A percentile compares a stretch with the other conserved stretches of the same genome.
These are phyloP conservation scores for Candida quercuum DNA, from an alignment of 805 yeast species.

Conservation along the genomic window DNA sequence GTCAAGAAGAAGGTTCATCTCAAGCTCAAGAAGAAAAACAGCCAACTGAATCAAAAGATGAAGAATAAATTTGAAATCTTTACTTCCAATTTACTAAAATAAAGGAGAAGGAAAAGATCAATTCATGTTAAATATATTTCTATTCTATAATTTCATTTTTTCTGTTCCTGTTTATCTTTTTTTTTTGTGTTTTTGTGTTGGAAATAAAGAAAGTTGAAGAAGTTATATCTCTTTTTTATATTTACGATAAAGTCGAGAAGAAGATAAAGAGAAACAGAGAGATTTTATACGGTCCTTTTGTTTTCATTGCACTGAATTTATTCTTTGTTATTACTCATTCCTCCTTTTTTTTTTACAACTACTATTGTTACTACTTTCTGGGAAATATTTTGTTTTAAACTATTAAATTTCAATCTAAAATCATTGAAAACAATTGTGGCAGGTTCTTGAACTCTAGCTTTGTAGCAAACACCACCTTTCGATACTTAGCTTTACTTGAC, in stretches of 20 bases:
- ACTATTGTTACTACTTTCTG: not conserved
- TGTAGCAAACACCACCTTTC: no score
- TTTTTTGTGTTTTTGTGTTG: constrained; percentile 3
- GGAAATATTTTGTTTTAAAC: constrained; percentile 2
- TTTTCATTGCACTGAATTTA: no score
- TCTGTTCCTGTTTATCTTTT: not conserved
- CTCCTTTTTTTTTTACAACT: not conserved
- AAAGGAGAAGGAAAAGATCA: no score
- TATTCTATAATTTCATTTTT: not conserved
- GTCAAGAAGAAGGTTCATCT: constrained; percentile 47
- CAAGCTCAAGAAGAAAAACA: constrained; percentile 30
- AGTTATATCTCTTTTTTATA: not conserved
- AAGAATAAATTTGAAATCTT: no score
- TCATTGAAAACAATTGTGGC: not conserved
- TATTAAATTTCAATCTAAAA: constrained; percentile 1
- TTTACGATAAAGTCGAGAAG: not conserved
- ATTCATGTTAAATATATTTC: no score
- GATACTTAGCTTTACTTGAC: no score
- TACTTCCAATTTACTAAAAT: no score
- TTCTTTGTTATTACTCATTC: not conserved
- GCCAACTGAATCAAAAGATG: constrained; percentile 25
- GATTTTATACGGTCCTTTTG: no score
- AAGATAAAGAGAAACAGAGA: not conserved
- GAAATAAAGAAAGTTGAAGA: not conserved
- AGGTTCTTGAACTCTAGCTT: no score